phyloP scores from a whole-genome alignment of 495 filamentous ascomycete genomes.

The Xylaria flabelliformis region DNA sequence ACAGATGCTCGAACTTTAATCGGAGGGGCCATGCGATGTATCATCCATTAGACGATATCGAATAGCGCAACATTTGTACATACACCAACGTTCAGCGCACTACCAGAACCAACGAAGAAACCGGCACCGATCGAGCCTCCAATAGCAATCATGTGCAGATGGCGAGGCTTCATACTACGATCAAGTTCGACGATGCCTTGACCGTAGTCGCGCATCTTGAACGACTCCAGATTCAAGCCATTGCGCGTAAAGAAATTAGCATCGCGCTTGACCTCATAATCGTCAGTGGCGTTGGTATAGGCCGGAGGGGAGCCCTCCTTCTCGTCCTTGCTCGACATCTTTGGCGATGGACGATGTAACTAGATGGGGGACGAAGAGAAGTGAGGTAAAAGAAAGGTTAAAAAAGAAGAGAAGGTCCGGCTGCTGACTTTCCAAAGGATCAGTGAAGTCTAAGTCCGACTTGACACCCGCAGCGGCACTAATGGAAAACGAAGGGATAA shows the following conservation, averaged over 20 bases:
- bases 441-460: background rate
- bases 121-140: slow-evolving; percentile 74
- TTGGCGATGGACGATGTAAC: slow-evolving; percentile 15
- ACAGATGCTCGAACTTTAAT: background rate
- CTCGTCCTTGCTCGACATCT: slow-evolving; percentile 36
- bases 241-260: slow-evolving; percentile 57
- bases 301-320: slow-evolving; percentile 35
- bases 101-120: slow-evolving; percentile 62
- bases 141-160: slow-evolving; percentile 80
- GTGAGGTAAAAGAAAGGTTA: slow-evolving; percentile 6
- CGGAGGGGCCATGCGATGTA: background rate
- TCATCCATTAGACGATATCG: background rate
- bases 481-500: slow-evolving; percentile 11
- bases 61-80: slow-evolving; percentile 22
- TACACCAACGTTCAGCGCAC: slow-evolving; percentile 51
- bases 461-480: background rate
- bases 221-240: slow-evolving; percentile 58
- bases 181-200: slow-evolving; percentile 53
- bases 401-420: slow-evolving; percentile 7
- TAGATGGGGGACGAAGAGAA: background rate
- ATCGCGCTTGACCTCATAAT: slow-evolving; percentile 29
- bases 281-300: slow-evolving; percentile 25
- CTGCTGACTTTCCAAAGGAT: slow-evolving; percentile 7
- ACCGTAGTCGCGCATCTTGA: slow-evolving; percentile 52
- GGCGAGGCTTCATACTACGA: slow-evolving; percentile 67